Conservation (phyloP, 164 flowering plant species). For the Dillenia turbinata region DNA sequence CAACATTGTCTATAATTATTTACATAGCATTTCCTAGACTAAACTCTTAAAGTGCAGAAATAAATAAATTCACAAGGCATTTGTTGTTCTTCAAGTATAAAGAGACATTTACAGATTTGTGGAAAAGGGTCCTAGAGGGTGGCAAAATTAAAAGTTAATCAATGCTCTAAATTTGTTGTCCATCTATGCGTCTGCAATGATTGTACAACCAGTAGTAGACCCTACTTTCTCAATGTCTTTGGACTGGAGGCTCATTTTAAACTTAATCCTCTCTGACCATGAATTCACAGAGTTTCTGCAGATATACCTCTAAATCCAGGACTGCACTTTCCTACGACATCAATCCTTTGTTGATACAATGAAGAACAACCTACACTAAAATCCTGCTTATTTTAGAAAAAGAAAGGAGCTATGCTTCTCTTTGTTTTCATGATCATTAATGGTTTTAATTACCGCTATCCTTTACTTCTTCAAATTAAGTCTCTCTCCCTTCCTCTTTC, state of each 20-base stretch:
- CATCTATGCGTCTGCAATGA: slow-evolving; percentile 83
- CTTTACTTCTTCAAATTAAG: slow-evolving; percentile 44
- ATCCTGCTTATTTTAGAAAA: slow-evolving; percentile 84
- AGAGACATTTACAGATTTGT: slow-evolving; percentile 84
- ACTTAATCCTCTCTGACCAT: slow-evolving; percentile 77
- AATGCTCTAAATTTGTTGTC: slow-evolving; percentile 78
- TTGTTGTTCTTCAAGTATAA: slow-evolving; percentile 69
- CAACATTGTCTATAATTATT: slow-evolving; percentile 64
- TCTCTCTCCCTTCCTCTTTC: slow-evolving; percentile 70
- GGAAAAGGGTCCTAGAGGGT: slow-evolving; percentile 81
- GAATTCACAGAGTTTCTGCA: slow-evolving; percentile 55
- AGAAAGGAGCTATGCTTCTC: slow-evolving; percentile 42
- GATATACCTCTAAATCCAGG: slow-evolving; percentile 70
- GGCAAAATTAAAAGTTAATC: slow-evolving; percentile 83
- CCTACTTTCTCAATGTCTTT: slow-evolving; percentile 81
- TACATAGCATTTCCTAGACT: slow-evolving; percentile 90
- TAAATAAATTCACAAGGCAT: slow-evolving; percentile 66
- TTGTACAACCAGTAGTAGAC: slow-evolving; percentile 80
- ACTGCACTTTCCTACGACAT: slow-evolving; percentile 72
- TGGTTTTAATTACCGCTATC: slow-evolving; percentile 34
- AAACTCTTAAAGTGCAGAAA: slow-evolving; percentile 77
- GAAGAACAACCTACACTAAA: slow-evolving; percentile 83
- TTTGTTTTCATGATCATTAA: slow-evolving; percentile 66
- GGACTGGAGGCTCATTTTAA: slow-evolving; percentile 58
- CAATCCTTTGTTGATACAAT: slow-evolving; percentile 77